Evolutionary conservation across 148 eudicot genomes (phyloP).

Genomic region (Rhododendron vialii): DNA sequence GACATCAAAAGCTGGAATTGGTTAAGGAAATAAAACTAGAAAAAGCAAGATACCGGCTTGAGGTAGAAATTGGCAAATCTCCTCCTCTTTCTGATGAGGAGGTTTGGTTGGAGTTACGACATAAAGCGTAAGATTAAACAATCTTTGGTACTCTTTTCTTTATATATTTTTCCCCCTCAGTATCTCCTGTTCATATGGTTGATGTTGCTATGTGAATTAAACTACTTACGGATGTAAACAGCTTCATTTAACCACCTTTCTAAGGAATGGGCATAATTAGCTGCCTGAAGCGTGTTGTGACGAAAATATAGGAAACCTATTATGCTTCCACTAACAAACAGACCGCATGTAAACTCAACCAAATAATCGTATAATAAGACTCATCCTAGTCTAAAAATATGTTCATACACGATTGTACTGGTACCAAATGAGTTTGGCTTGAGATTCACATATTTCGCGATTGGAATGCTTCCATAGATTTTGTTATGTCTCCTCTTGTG

Average conservation of each 20-base stretch:
- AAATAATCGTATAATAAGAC: background rate
- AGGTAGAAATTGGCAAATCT: conserved; percentile 93
- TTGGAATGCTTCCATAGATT: background rate
- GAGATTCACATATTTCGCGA: background rate
- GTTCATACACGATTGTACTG: background rate
- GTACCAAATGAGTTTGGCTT: background rate
- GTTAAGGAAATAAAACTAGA: conserved; percentile 64
- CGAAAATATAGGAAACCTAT: background rate
- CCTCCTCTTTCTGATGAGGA: conserved; percentile 90
- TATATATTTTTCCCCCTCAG: background rate
- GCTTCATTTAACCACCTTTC: background rate
- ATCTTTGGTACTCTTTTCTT: background rate
- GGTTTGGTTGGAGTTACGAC: conserved; percentile 73
- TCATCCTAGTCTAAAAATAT: background rate
- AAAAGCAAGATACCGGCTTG: conserved; percentile 68
- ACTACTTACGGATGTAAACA: background rate
- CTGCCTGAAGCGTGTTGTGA: background rate
- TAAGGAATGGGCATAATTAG: background rate
- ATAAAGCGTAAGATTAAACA: conserved; percentile 66
- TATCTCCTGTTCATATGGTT: background rate
- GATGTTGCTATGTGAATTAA: background rate
- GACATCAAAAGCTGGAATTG: conserved; percentile 86
- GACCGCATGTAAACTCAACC: background rate
- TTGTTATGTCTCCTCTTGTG: background rate
- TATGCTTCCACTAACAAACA: background rate